Percentiles rank a stretch among this genome's conserved stretches.
Conservation (phyloP, 2,329 filamentous ascomycete genomes). For the Fusarium camptoceras region DNA sequence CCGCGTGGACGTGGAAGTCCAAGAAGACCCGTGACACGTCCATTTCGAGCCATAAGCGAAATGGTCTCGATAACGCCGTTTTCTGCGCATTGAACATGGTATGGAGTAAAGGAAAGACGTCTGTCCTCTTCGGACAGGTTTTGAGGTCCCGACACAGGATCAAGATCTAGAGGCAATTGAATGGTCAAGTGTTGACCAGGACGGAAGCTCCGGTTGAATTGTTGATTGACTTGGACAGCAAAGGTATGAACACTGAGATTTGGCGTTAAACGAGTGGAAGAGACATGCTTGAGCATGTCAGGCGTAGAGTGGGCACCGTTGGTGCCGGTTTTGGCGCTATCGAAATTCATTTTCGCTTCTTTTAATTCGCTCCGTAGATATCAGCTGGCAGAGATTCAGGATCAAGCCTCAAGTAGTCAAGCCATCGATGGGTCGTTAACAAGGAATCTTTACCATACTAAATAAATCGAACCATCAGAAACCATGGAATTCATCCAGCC, state of each 20-base stretch:
- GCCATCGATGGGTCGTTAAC: not conserved
- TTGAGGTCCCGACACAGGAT: constrained; percentile 16
- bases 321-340: not conserved
- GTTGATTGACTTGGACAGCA: not conserved
- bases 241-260: constrained; percentile 15
- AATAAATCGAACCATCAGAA: not conserved
- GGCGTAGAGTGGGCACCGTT: not conserved
- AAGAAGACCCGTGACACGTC: constrained; percentile 11
- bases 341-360: not conserved
- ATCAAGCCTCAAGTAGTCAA: constrained; percentile 9
- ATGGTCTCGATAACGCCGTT: not conserved
- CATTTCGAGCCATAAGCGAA: constrained; percentile 12
- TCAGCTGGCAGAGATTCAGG: not conserved
- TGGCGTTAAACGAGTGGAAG: constrained; percentile 16
- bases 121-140: constrained; percentile 9
- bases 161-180: constrained; percentile 15
- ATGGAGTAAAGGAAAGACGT: constrained; percentile 20
- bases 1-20: constrained; percentile 5
- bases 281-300: constrained; percentile 7
- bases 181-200: constrained; percentile 15
- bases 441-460: not conserved
- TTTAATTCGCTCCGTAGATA: not conserved
- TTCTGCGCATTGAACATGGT: not conserved
- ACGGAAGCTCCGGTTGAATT: not conserved
- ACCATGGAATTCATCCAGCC: not conserved